Percentiles rank a stretch among this genome's conserved stretches.
Conservation (phyloP, 164 flowering plant genomes). For the Kingdonia uniflora region DNA sequence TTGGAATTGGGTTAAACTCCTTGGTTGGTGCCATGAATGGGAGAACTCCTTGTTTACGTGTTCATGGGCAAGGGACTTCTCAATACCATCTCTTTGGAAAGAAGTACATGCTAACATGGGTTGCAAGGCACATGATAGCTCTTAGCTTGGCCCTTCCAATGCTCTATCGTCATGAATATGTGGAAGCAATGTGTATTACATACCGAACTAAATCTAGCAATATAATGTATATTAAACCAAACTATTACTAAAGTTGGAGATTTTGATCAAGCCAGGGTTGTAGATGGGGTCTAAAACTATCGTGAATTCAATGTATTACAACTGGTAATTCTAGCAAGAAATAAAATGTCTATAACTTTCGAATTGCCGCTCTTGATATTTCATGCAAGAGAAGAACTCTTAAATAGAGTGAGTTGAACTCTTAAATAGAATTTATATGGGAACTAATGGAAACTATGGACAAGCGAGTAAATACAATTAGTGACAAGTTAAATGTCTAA, state of each 20-base stretch:
- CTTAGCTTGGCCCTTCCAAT: slow-evolving; percentile 34
- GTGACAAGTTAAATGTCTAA: slow-evolving; percentile 18
- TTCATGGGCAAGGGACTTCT: slow-evolving; percentile 41
- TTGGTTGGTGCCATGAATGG: slow-evolving; percentile 49
- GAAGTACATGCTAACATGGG: slow-evolving; percentile 19
- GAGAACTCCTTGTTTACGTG: slow-evolving; percentile 39
- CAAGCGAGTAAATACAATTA: slow-evolving; percentile 15
- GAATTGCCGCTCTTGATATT: slow-evolving; percentile 35
- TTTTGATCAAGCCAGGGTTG: slow-evolving; percentile 38
- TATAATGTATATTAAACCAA: slow-evolving; percentile 39
- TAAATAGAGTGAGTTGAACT: slow-evolving; percentile 13
- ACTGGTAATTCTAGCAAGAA: slow-evolving; percentile 41
- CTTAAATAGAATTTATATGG: slow-evolving; percentile 40
- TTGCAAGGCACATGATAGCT: slow-evolving; percentile 27
- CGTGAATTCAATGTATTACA: slow-evolving; percentile 37
- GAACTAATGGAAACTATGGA: slow-evolving; percentile 31
- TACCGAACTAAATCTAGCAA: slow-evolving; percentile 43
- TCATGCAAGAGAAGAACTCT: slow-evolving; percentile 27
- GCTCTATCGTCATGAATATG: slow-evolving; percentile 44
- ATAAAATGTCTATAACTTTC: slow-evolving; percentile 42
- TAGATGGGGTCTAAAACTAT: slow-evolving; percentile 39
- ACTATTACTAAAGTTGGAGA: slow-evolving; percentile 40
- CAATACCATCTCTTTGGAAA: slow-evolving; percentile 30
- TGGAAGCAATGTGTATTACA: slow-evolving; percentile 50
- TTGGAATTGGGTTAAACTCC: slow-evolving; percentile 32